phyloP scores from a whole-genome alignment of 2,329 filamentous ascomycete genomes.

The Beauveria asiatica region DNA sequence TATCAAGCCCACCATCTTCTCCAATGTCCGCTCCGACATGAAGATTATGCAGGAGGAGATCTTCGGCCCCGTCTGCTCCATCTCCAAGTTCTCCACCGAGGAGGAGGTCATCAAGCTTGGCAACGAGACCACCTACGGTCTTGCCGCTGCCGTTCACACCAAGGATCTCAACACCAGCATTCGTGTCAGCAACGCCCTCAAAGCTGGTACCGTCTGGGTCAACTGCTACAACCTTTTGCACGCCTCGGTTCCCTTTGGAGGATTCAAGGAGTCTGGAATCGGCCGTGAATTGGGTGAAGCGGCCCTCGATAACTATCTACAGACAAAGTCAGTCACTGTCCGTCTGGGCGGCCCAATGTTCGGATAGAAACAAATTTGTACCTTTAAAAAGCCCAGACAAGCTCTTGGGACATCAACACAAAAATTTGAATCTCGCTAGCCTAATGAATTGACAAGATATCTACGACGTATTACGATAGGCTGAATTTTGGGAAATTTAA shows the following conservation, averaged over 20 bases:
- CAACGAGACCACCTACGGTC: slow-evolving; percentile 68
- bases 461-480: too few species aligned
- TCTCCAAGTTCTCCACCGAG: slow-evolving; percentile 73
- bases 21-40: slow-evolving; percentile 68
- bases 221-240: slow-evolving; percentile 24
- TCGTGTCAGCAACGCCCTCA: slow-evolving; percentile 62
- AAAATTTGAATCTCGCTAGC: too few species aligned
- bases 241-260: slow-evolving; percentile 52
- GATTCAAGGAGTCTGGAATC: slow-evolving; percentile 71
- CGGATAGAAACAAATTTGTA: neutral
- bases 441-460: too few species aligned
- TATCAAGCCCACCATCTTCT: slow-evolving; percentile 81
- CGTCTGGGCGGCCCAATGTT: slow-evolving; percentile 37
- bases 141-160: slow-evolving; percentile 73
- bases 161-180: slow-evolving; percentile 70
- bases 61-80: slow-evolving; percentile 73
- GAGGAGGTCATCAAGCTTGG: slow-evolving; percentile 64
- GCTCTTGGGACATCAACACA: too few species aligned
- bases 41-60: slow-evolving; percentile 85
- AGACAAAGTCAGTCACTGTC: slow-evolving; percentile 59
- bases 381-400: too few species aligned
- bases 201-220: slow-evolving; percentile 55
- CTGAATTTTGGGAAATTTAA: too few species aligned
- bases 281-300: slow-evolving; percentile 68
- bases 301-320: slow-evolving; percentile 58